Evolutionary conservation across 208 protist species (phyloP).

Genomic region (Leishmania major): DNA sequence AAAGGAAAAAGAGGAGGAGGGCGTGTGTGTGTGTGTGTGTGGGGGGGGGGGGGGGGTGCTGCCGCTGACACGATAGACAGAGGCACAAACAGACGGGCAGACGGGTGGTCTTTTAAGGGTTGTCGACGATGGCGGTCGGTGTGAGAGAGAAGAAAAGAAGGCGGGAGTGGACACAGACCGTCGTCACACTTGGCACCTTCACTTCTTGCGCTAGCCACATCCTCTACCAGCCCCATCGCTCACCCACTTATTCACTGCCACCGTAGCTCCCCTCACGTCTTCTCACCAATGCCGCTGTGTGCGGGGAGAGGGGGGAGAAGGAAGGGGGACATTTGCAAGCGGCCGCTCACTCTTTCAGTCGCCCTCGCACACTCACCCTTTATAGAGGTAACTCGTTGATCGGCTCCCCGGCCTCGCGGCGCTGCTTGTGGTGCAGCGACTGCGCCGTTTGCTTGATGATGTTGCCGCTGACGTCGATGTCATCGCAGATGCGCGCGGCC

Average conservation of each 20-base stretch:
- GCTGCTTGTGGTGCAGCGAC: conserved; percentile 8
- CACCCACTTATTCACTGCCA: background rate
- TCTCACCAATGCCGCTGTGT: background rate
- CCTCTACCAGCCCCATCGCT: background rate
- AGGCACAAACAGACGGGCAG: background rate
- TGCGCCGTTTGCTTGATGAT: conserved; percentile 30
- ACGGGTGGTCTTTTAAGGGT: background rate
- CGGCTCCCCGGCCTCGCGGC: conserved; percentile 11
- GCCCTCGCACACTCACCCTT: background rate
- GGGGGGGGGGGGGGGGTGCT: too few species aligned
- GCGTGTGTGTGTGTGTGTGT: too few species aligned
- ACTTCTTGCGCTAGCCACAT: too few species aligned
- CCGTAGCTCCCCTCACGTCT: background rate
- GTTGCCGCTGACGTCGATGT: conserved; percentile 57
- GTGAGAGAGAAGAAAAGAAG: background rate
- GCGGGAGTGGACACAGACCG: background rate
- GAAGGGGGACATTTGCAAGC: background rate
- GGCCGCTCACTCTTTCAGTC: background rate
- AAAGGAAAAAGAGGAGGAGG: too few species aligned
- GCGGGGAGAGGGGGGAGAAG: background rate
- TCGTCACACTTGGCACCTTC: too few species aligned
- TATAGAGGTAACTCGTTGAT: conserved; percentile 20
- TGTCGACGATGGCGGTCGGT: background rate
- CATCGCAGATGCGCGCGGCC: conserved; percentile 64
- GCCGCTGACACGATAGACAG: too few species aligned